phyloP scores from a whole-genome alignment of 495 filamentous ascomycete species.

The Massariosphaeria phaeospora region DNA sequence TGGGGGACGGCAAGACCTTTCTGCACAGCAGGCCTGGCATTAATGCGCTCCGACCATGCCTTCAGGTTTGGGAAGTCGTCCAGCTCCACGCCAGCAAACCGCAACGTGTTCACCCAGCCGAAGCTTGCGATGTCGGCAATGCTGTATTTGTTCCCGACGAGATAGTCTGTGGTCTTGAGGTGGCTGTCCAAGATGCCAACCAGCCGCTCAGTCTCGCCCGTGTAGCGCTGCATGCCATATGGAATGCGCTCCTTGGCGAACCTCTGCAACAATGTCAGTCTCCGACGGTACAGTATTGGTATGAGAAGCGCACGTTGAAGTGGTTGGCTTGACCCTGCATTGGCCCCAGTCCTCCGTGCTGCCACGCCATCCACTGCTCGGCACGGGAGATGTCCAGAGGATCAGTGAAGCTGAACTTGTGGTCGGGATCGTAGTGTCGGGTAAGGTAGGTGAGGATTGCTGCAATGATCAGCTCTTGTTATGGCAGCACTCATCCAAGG shows the following conservation, averaged over 20 bases:
- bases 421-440: conserved; percentile 39
- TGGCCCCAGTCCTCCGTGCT: conserved; percentile 39
- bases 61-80: conserved; percentile 37
- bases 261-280: conserved; percentile 17
- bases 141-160: conserved; percentile 40
- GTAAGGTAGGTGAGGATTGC: conserved; percentile 40
- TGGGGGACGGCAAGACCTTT: conserved; percentile 33
- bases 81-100: conserved; percentile 34
- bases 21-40: conserved; percentile 36
- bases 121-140: conserved; percentile 41
- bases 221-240: conserved; percentile 39
- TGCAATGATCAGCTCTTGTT: neutral
- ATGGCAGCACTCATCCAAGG: neutral
- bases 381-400: conserved; percentile 33
- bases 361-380: conserved; percentile 44
- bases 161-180: conserved; percentile 35
- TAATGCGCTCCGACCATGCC: conserved; percentile 37
- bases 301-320: conserved; percentile 30
- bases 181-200: conserved; percentile 39
- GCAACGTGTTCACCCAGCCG: conserved; percentile 35
- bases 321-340: conserved; percentile 43
- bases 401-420: conserved; percentile 41
- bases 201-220: conserved; percentile 40
- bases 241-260: conserved; percentile 37
- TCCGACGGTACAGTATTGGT: neutral